Conservation (phyloP, 2,329 filamentous ascomycete genomes). For the Knufia fluminis region DNA sequence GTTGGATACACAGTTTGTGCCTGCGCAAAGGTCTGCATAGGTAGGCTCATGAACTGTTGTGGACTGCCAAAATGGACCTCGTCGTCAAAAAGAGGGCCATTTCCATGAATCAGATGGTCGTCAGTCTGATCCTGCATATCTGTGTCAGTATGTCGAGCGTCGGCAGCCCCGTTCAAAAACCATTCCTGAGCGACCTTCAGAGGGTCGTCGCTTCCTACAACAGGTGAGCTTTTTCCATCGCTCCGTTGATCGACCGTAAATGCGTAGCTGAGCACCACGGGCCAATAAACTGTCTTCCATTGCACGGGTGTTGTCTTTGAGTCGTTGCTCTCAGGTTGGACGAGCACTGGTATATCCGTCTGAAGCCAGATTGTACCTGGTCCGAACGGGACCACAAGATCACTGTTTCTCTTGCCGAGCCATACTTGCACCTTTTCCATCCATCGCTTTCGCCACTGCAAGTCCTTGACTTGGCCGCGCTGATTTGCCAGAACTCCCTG, state of each 20-base stretch:
- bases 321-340: neutral
- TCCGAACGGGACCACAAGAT: neutral
- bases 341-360: conserved; percentile 14
- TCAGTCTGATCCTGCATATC: neutral
- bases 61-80: conserved; percentile 20
- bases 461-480: neutral
- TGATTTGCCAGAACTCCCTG: neutral
- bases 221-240: neutral
- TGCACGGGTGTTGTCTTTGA: conserved; percentile 20
- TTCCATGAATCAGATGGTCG: conserved; percentile 13
- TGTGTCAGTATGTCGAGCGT: neutral
- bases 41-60: conserved; percentile 18
- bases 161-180: conserved; percentile 25
- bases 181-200: conserved; percentile 36
- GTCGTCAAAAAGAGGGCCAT: conserved; percentile 19
- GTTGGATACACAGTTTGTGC: conserved; percentile 42
- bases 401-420: neutral
- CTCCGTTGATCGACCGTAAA: neutral
- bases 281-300: conserved; percentile 37
- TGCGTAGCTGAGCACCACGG: conserved; percentile 25
- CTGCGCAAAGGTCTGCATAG: conserved; percentile 16
- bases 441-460: neutral
- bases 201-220: conserved; percentile 26
- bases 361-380: conserved; percentile 15
- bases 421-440: conserved; percentile 1